Percentiles rank a stretch among this genome's conserved stretches.
These are phyloP conservation scores for Rhizophora mangle DNA, from an alignment of 345 rosid genomes.

Conservation along the genomic window DNA sequence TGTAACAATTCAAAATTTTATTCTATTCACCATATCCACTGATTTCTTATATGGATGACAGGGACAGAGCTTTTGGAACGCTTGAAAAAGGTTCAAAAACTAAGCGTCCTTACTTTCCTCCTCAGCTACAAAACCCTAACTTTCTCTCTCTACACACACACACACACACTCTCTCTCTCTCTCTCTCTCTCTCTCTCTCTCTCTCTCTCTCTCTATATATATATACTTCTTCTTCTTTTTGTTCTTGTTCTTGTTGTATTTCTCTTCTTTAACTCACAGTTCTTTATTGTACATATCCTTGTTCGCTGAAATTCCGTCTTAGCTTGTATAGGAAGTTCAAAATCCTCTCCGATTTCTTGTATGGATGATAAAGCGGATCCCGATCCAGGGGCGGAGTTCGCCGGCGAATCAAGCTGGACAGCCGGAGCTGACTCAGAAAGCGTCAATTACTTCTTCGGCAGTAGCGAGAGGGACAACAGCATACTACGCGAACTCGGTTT, in stretches of 20 bases:
- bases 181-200: constrained; percentile 15
- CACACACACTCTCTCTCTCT: constrained; percentile 1
- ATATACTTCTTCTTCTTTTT: neutral
- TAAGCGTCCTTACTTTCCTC: constrained; percentile 36
- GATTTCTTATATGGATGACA: neutral
- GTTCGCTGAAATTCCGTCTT: neutral
- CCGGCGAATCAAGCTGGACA: constrained; percentile 34
- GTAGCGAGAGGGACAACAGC: constrained; percentile 38
- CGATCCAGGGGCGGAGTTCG: constrained; percentile 40
- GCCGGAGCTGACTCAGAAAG: constrained; percentile 42
- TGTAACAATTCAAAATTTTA: no score
- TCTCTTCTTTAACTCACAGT: neutral
- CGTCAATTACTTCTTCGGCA: constrained; percentile 46
- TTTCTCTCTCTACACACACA: constrained; percentile 20
- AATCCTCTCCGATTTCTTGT: neutral
- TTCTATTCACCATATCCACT: no score
- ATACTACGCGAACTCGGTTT: constrained; percentile 66
- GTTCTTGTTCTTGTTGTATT: neutral
- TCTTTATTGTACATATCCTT: neutral
- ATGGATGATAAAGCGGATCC: constrained; percentile 30
- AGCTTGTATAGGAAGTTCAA: neutral
- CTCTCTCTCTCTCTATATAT: neutral
- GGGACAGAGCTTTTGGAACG: neutral
- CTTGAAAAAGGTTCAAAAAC: constrained; percentile 10
- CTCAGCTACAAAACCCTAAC: constrained; percentile 47